Base-by-base conservation (phyloP, 495 filamentous ascomycete species). In the Neurospora sp. region DNA sequence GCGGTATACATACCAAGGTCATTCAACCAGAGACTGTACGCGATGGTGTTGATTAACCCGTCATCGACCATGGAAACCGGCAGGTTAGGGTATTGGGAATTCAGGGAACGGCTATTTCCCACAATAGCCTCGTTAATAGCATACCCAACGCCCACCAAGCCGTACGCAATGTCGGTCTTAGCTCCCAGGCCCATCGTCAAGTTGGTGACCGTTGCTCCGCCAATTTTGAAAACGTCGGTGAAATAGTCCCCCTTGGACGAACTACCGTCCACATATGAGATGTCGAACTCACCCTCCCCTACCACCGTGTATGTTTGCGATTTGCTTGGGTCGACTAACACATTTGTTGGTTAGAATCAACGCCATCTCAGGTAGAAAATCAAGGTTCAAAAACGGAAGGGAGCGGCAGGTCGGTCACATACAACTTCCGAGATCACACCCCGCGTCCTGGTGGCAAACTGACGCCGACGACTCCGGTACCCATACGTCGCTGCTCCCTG, bases 401-500 rank as follows among this genome's bases (percentile, higher is more conserved):
- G 14, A 37, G 27, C 53, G 27, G 53, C 27, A 37, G 27, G 22
- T 66, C 53, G 27, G 22, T 66, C 53, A 79, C 84, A 77, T 76
- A 88, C 86, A 88, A 48, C 78, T 80, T 42, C 87, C 87, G 16
- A 86, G 73, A 9, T 72, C 74, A 73, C 87, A 88, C 2, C 35
- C 35, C 35, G 85, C 85, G 16, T 70, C 74, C 53, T 27, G 76
- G 8, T n/a, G 37, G 76, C 93, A 96, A 12, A 92, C 81, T 10
- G 79, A 75, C 1, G 92, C 91, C 12, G 78, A 81, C 16, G 85
- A 85, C 5, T 88, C 85, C 73, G 94, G 94, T 35, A 90, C 87
- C 94, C 94, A 98, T 37, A 97, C 85, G 83, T 98, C 95, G 74
- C 93, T 96, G 76, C 93, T 96, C 22, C 93, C 93, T 1, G 93